A percentile compares a stretch with the other conserved stretches of the same genome.
Conservation (phyloP, 2,329 filamentous ascomycete species). For the Sarocladium kiliense region DNA sequence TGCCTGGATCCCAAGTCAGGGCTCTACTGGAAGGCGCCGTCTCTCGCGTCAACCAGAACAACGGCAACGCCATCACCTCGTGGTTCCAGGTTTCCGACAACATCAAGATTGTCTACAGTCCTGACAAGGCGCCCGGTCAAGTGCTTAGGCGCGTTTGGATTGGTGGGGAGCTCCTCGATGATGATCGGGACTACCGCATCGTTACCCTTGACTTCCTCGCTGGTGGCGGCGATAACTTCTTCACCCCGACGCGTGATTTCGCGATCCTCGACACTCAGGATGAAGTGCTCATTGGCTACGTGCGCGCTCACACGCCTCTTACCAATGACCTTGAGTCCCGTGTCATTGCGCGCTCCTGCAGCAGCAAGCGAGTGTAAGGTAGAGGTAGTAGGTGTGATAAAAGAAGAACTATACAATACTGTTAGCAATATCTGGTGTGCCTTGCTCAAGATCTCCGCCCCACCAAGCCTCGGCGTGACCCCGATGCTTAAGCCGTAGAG, state of each 20-base stretch:
- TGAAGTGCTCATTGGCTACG: constrained; percentile 46
- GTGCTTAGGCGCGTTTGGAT: constrained; percentile 50
- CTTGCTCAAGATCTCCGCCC: too few species aligned
- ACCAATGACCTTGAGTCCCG: constrained; percentile 41
- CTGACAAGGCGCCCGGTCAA: constrained; percentile 38
- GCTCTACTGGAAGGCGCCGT: constrained; percentile 54
- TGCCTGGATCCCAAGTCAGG: constrained; percentile 49
- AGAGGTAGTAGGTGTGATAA: too few species aligned
- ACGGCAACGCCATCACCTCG: constrained; percentile 45
- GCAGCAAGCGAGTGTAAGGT: too few species aligned
- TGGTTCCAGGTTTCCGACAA: constrained; percentile 55
- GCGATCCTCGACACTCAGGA: constrained; percentile 46
- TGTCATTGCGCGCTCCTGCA: constrained; percentile 12
- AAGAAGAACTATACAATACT: too few species aligned
- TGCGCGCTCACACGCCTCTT: constrained; percentile 42
- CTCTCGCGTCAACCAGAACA: constrained; percentile 47
- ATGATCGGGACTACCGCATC: constrained; percentile 43
- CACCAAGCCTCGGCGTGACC: too few species aligned
- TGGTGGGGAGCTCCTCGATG: constrained; percentile 40
- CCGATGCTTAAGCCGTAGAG: too few species aligned
- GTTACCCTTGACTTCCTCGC: constrained; percentile 60
- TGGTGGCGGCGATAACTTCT: constrained; percentile 57
- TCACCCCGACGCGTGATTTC: constrained; percentile 30
- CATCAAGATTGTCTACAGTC: constrained; percentile 54
- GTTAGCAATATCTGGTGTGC: too few species aligned